Evolutionary conservation across 2,329 filamentous ascomycete species (phyloP), one percentile per base, ranked within the genome.

Genomic region (Aureobasidium sp.): DNA sequence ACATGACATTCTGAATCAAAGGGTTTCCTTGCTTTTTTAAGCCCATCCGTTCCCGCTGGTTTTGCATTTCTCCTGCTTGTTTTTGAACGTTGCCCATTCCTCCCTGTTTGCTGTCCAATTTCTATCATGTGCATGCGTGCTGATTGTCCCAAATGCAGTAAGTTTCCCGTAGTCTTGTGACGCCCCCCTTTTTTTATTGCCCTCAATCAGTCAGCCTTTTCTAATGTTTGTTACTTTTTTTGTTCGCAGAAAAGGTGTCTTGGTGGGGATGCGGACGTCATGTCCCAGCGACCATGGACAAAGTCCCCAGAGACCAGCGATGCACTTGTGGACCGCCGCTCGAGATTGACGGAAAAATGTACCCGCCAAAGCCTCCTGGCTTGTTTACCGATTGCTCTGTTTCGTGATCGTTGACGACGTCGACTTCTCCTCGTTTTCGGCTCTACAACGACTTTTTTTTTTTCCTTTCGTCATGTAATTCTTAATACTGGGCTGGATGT

Each of bases 281-380:
- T 68, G 74, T 86, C 59, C 71, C 79, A 11, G 66, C 66, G 14
- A 81, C 86, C 59, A 78, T 86, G 71, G 77, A 81, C 64, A 62
- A 64, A 27, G 64, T 85, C 30, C 74, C 80, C 2, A 67, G 71
- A 27, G 68, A 71, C 6, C 72, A 85, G 41, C 75, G 81, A 67
- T 86, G 84, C 71, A 72, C 70, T 12, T 86, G 83, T 63, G 70
- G 74, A 60, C 82, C 83, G 29, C 75, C 77, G 61, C 70, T 85
- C 56, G 75, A 80, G 61, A 69, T 72, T 27, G 74, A 76, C 50
- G 81, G 79, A 22, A 78, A 76, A 61, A 61, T 74, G 62, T 86
- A 84, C 60, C 82, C 83, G 53, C 81, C 81, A 16, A 66, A 67
- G 60, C 64, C 70, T 37, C 30, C 32, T 41, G 55, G 48, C 17